Conservation (phyloP, 257 asterid species). For the Solanum virginianum region DNA sequence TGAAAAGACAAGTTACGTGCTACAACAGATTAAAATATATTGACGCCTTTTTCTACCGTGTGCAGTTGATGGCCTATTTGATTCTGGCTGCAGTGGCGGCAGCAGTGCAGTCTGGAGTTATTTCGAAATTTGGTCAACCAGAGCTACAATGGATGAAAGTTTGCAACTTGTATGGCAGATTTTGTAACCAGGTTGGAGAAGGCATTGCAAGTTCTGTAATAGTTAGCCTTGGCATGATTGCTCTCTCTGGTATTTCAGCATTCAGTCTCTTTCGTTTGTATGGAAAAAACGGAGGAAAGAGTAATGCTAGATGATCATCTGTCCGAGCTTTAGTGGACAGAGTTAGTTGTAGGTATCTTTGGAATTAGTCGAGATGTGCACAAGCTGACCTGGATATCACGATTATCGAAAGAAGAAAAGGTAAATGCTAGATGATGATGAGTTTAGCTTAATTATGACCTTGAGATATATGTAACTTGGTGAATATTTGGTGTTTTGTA, state of each 20-base stretch:
- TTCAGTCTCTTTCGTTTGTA: constrained; percentile 85
- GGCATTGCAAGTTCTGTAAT: constrained; percentile 65
- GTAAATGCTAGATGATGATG: constrained; percentile 25
- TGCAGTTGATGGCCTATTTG: constrained; percentile 75
- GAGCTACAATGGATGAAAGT: constrained; percentile 88
- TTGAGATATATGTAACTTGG: constrained; percentile 7
- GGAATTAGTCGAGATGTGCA: neutral
- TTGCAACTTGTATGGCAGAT: constrained; percentile 54
- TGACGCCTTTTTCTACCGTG: neutral
- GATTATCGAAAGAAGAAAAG: neutral
- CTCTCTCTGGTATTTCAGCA: constrained; percentile 70
- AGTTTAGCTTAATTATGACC: neutral
- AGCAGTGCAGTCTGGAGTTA: constrained; percentile 43
- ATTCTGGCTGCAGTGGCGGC: constrained; percentile 70
- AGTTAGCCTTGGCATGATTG: constrained; percentile 39
- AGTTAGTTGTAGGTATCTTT: neutral
- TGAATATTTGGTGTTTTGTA: neutral
- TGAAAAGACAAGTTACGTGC: neutral
- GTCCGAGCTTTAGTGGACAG: neutral
- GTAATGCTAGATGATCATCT: constrained; percentile 19
- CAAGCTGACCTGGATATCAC: neutral
- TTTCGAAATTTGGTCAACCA: constrained; percentile 60
- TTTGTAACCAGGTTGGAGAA: constrained; percentile 80
- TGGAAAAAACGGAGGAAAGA: constrained; percentile 44
- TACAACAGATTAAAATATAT: neutral